Base-by-base conservation (phyloP, 73 alveolate genomes). In the Strombidium stylifer region DNA sequence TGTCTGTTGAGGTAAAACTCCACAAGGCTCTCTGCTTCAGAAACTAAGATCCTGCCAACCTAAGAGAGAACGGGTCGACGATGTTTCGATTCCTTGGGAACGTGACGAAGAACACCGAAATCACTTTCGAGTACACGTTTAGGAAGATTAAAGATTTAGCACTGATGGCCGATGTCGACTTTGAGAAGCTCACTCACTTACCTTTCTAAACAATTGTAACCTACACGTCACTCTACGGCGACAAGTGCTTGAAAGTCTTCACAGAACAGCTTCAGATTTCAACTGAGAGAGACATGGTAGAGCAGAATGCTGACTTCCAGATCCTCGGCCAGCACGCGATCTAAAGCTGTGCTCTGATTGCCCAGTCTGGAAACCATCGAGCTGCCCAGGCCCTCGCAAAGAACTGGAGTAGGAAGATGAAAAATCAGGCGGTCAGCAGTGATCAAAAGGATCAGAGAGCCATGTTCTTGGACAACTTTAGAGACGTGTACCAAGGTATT, bases 241-340 rank as follows among this genome's bases (percentile, higher is more conserved):
- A 80, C 24, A 87, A 78, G 73, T 86, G 93, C 65, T 71, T 95
- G 61, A 87, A 96, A 93, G 95, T 95, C 35, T 70, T 93, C 14
- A 85, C 98, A 0, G 66, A 82, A 36, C 53, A 71, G 28, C 60
- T 68, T 25, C 88, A 87, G 58, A 78, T 82, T 0, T 84, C 97
- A 8, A 78, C 78, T 44, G 93, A 95, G 42, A 83, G 75, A 45
- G 86, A 81, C 23, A 94, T 90, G 69, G 91, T 90, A 19, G 91
- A 76, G 46, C 54, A 82, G 69, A 49, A 57, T 12, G 97, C 92
- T 0, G 40, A 93, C 65, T 58, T 89, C 27, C 73, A 91, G 45
- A 80, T 93, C 24, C 48, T 94, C 28, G 85, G 91, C 18, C 83
- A 72, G n/a, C 86, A 90, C 62, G 92, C 93, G 39, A 84, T 87